Percentiles rank a stretch among this genome's conserved stretches.
phyloP scores from a whole-genome alignment of 352 stramenopile genomes.

The Globisporangium radiosum region DNA sequence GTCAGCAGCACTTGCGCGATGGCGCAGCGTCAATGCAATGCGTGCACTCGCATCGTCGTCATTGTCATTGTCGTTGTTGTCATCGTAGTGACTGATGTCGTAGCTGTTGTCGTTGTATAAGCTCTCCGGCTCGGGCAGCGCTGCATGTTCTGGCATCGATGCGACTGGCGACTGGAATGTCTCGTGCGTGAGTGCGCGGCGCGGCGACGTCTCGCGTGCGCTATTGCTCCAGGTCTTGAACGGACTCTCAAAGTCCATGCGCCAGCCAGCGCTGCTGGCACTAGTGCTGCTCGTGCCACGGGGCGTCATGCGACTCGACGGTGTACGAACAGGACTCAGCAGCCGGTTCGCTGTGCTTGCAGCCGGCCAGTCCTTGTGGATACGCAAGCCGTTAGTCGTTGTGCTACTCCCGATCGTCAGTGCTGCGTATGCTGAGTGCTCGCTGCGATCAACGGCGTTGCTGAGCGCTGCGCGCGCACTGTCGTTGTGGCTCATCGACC shows the following conservation, averaged over 20 bases:
- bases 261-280: conserved; percentile 24
- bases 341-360: conserved; percentile 14
- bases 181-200: conserved; percentile 32
- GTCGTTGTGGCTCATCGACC: conserved; percentile 66
- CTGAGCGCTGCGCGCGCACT: conserved; percentile 1
- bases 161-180: conserved; percentile 40
- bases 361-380: conserved; percentile 44
- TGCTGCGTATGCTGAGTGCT: conserved; percentile 6
- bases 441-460: neutral
- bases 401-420: conserved; percentile 12
- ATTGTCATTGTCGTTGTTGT: conserved; percentile 18
- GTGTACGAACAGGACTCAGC: conserved; percentile 17
- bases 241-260: conserved; percentile 68
- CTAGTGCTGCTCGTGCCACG: neutral
- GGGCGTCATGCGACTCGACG: conserved; percentile 5
- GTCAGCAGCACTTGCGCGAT: conserved; percentile 26
- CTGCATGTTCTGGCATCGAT: conserved; percentile 16
- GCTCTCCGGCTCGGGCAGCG: neutral
- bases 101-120: neutral
- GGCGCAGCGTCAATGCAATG: conserved; percentile 45
- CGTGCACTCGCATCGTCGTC: conserved; percentile 29
- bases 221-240: conserved; percentile 68
- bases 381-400: conserved; percentile 12
- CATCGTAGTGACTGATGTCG: neutral
- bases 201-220: conserved; percentile 24